phyloP scores from a whole-genome alignment of 23 red algal species.

The Cyanidioschyzon merolae region DNA sequence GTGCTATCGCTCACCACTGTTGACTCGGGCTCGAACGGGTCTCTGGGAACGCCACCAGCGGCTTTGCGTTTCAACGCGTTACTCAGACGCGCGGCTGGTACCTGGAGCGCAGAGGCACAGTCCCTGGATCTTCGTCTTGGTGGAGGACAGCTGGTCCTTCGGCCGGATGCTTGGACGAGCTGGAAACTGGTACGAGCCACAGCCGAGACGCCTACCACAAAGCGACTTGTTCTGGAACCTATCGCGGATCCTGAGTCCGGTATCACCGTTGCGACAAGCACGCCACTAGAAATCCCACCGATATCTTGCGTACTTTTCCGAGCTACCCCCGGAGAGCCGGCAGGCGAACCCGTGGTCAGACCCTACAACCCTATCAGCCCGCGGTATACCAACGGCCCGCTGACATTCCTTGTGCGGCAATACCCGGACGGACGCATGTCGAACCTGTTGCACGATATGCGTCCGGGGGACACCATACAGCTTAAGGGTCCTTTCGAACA shows the following conservation, averaged over 20 bases:
- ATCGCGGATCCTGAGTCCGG: neutral
- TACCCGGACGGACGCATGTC: constrained; percentile 19
- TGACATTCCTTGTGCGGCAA: constrained; percentile 21
- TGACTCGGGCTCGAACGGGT: too few species aligned
- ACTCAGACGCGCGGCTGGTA: too few species aligned
- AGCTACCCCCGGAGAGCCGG: neutral
- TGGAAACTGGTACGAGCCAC: constrained; percentile 7
- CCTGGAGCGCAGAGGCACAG: neutral
- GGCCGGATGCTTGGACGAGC: neutral
- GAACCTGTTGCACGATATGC: constrained; percentile 2
- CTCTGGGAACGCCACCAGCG: too few species aligned
- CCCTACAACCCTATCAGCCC: constrained; percentile 24
- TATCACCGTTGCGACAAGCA: constrained; percentile 8
- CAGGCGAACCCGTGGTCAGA: constrained; percentile 5
- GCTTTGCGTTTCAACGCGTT: too few species aligned
- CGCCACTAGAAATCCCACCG: neutral
- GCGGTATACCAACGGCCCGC: constrained; percentile 9
- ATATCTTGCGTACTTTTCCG: constrained; percentile 11
- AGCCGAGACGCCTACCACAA: neutral
- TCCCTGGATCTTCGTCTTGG: neutral
- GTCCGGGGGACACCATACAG: constrained; percentile 20
- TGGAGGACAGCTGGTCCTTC: neutral
- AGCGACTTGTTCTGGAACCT: neutral
- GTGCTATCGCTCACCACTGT: too few species aligned
- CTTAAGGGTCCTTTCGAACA: constrained; percentile 26